Conservation (phyloP, 2,329 filamentous ascomycete species). For the Fusarium burgessii region DNA sequence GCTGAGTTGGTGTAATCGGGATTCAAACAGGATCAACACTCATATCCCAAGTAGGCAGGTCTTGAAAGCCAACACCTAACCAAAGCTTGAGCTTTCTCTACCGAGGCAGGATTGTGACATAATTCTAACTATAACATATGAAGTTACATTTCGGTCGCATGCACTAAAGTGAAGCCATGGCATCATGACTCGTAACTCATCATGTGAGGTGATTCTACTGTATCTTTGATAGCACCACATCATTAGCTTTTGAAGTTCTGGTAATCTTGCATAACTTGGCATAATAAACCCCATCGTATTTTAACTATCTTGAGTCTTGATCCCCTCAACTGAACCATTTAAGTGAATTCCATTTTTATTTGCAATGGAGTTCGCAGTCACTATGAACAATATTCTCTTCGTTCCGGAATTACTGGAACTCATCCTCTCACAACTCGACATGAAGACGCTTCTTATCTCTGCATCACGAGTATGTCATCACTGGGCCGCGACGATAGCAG, state of each 20-base stretch:
- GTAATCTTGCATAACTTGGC: neutral
- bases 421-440: constrained; percentile 44
- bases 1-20: neutral
- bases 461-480: constrained; percentile 40
- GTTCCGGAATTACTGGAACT: constrained; percentile 46
- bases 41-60: neutral
- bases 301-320: neutral
- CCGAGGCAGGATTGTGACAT: constrained; percentile 9
- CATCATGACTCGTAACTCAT: constrained; percentile 14
- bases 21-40: neutral
- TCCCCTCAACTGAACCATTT: neutral
- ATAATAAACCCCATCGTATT: neutral
- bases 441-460: constrained; percentile 45
- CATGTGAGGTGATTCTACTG: neutral
- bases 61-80: neutral
- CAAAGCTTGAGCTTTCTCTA: neutral
- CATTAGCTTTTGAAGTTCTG: neutral
- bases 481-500: constrained; percentile 33
- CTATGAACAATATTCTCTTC: neutral
- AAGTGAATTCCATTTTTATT: neutral
- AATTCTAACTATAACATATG: neutral
- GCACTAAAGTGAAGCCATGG: constrained; percentile 7
- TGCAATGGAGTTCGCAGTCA: neutral
- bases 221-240: neutral
- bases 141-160: neutral